These are phyloP conservation scores for Saprolegnia parasitica DNA, from an alignment of 352 stramenopile genomes.

Conservation along the genomic window DNA sequence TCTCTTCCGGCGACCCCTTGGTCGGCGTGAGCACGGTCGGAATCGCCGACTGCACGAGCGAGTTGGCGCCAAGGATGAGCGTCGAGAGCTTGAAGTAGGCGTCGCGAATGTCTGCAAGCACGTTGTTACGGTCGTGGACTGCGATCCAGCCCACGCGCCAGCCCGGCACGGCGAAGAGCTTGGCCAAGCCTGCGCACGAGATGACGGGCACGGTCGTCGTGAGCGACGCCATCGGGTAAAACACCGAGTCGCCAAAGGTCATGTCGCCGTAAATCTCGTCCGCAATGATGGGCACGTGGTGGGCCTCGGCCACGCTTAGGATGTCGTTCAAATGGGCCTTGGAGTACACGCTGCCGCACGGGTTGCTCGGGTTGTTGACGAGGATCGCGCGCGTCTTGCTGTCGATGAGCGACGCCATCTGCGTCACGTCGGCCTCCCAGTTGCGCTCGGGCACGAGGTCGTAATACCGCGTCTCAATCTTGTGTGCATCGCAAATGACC, in stretches of 20 bases:
- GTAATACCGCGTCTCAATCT: slow-evolving; percentile 91
- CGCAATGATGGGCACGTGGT: slow-evolving; percentile 91
- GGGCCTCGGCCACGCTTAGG: slow-evolving; percentile 61
- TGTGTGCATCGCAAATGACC: slow-evolving; percentile 89
- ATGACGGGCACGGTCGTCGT: slow-evolving; percentile 80
- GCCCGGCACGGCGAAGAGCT: slow-evolving; percentile 94
- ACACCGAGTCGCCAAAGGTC: slow-evolving; percentile 64
- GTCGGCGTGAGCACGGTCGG: slow-evolving; percentile 73
- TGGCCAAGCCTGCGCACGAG: slow-evolving; percentile 84
- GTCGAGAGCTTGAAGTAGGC: slow-evolving; percentile 91
- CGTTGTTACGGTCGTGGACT: slow-evolving; percentile 86
- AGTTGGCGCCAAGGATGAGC: slow-evolving; percentile 89
- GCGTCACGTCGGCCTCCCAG: slow-evolving; percentile 91
- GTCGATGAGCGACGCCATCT: slow-evolving; percentile 86
- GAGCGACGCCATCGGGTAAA: slow-evolving; percentile 79
- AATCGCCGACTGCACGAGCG: slow-evolving; percentile 84
- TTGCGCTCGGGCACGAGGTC: slow-evolving; percentile 76
- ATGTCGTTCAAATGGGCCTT: slow-evolving; percentile 76
- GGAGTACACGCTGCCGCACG: slow-evolving; percentile 92
- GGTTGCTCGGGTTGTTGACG: slow-evolving; percentile 95
- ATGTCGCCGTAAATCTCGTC: slow-evolving; percentile 86
- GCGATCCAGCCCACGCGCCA: slow-evolving; percentile 95
- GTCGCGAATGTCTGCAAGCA: slow-evolving; percentile 74
- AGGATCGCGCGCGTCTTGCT: slow-evolving; percentile 88
- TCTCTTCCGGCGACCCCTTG: slow-evolving; percentile 50